Percentiles rank a stretch among this genome's conserved stretches.
These are phyloP conservation scores for Crithidia thermophila DNA, from an alignment of 208 protist species.

Conservation along the genomic window DNA sequence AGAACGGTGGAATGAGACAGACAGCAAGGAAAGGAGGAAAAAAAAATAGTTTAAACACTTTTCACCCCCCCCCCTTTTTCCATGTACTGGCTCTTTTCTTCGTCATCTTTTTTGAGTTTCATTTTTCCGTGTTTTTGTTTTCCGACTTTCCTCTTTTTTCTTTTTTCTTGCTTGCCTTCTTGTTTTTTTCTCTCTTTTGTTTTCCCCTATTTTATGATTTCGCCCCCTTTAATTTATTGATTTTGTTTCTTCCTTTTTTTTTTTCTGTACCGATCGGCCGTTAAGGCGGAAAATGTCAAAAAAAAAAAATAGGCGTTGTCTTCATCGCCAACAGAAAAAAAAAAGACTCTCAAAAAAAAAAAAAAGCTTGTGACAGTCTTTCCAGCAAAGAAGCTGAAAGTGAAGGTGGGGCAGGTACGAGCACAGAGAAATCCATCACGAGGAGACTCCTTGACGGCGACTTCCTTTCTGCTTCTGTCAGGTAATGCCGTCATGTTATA, in stretches of 20 bases:
- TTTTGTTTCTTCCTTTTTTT: background rate
- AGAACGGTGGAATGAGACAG: no score
- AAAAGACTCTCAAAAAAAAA: background rate
- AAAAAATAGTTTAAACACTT: no score
- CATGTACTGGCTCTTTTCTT: constrained; percentile 1
- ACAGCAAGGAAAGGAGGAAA: background rate
- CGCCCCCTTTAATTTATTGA: background rate
- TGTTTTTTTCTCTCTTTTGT: background rate
- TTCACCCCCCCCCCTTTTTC: background rate
- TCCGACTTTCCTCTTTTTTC: constrained; percentile 11
- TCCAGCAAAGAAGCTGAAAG: background rate
- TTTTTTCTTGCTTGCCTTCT: background rate
- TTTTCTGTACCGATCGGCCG: background rate
- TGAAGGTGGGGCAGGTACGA: no score
- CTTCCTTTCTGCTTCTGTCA: no score
- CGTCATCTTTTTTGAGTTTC: background rate
- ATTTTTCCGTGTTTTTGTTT: background rate
- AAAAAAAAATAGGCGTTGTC: no score
- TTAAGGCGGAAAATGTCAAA: background rate
- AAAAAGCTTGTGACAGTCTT: background rate
- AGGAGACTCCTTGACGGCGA: no score
- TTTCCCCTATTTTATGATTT: background rate
- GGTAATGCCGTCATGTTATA: no score
- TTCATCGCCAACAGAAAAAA: background rate
- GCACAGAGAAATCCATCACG: no score